phyloP scores from a whole-genome alignment of 2,329 filamentous ascomycete genomes.

The Cryphonectria naterciae region DNA sequence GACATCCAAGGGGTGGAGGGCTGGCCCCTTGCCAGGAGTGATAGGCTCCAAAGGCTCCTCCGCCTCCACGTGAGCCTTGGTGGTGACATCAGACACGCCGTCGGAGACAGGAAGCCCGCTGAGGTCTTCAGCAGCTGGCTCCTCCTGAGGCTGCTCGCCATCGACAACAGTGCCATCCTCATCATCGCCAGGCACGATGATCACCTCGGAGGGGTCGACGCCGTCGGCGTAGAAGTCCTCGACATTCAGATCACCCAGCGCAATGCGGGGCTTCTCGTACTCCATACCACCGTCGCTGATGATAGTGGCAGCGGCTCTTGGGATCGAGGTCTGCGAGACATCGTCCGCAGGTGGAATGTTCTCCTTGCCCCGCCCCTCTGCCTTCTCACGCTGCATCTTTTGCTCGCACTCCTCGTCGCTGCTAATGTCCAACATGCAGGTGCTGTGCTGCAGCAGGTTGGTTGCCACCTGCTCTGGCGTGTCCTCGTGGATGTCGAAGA shows the following conservation, averaged over 20 bases:
- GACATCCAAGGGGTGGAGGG: constrained; percentile 60
- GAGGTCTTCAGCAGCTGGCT: constrained; percentile 17
- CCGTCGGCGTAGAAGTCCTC: constrained; percentile 70
- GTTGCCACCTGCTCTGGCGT: constrained; percentile 87
- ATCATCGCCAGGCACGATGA: constrained; percentile 66
- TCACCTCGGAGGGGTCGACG: constrained; percentile 64
- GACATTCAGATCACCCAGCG: constrained; percentile 69
- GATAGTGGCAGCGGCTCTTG: constrained; percentile 37
- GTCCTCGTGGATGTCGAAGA: constrained; percentile 94
- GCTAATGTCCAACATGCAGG: constrained; percentile 83
- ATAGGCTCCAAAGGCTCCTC: constrained; percentile 24
- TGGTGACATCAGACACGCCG: constrained; percentile 34
- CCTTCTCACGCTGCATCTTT: constrained; percentile 54
- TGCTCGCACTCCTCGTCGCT: constrained; percentile 78
- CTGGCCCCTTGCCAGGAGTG: constrained; percentile 45
- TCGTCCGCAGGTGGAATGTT: constrained; percentile 81
- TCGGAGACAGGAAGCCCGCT: constrained; percentile 19
- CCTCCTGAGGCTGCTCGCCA: constrained; percentile 18
- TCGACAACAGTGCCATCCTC: constrained; percentile 43
- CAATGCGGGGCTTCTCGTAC: constrained; percentile 66
- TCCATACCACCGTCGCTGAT: constrained; percentile 49
- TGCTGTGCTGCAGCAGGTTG: constrained; percentile 90
- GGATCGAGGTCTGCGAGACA: constrained; percentile 58
- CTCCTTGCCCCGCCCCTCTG: constrained; percentile 80
- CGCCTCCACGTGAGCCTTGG: constrained; percentile 34